phyloP scores from a whole-genome alignment of 2,329 filamentous ascomycete genomes.

The Pseudopyricularia javanii region DNA sequence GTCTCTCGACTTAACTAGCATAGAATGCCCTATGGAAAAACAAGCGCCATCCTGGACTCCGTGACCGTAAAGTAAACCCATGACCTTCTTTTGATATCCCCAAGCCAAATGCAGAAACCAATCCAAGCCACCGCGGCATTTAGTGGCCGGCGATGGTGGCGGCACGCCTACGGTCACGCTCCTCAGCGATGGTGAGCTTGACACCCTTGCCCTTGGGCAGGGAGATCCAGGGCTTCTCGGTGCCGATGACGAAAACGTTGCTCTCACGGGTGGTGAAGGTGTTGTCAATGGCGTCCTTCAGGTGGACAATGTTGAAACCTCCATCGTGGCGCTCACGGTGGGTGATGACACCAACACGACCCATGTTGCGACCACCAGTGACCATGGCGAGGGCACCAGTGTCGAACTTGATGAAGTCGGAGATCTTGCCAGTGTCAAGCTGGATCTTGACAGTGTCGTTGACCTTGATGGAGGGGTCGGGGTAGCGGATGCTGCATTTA shows the following conservation, averaged over 20 bases:
- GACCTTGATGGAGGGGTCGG: slow-evolving; percentile 96
- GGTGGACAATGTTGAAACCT: slow-evolving; percentile 99
- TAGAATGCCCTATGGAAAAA: slow-evolving; percentile 1
- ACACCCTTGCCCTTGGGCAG: slow-evolving; percentile 99
- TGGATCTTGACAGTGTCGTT: slow-evolving; percentile 99
- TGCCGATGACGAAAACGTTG: slow-evolving; percentile 99
- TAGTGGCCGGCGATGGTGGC: slow-evolving; percentile 36
- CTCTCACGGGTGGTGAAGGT: slow-evolving; percentile 97
- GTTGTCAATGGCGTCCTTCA: slow-evolving; percentile 99
- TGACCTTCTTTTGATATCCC: slow-evolving; percentile 2
- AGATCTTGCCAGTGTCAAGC: slow-evolving; percentile 91
- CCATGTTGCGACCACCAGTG: slow-evolving; percentile 99
- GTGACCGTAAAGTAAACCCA: slow-evolving; percentile 1
- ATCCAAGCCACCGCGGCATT: slow-evolving; percentile 11
- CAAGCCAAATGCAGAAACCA: background rate
- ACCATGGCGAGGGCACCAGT: slow-evolving; percentile 97
- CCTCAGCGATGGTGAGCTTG: slow-evolving; percentile 97
- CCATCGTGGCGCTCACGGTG: slow-evolving; percentile 99
- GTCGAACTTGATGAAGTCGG: slow-evolving; percentile 97
- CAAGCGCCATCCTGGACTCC: slow-evolving; percentile 3
- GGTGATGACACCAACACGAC: slow-evolving; percentile 99
- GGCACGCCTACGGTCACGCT: slow-evolving; percentile 94
- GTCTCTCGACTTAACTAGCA: slow-evolving; percentile 1
- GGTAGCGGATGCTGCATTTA: slow-evolving; percentile 82
- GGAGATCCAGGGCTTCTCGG: slow-evolving; percentile 98